phyloP scores from a whole-genome alignment of 345 rosid species.

The Arabis hirsuta region DNA sequence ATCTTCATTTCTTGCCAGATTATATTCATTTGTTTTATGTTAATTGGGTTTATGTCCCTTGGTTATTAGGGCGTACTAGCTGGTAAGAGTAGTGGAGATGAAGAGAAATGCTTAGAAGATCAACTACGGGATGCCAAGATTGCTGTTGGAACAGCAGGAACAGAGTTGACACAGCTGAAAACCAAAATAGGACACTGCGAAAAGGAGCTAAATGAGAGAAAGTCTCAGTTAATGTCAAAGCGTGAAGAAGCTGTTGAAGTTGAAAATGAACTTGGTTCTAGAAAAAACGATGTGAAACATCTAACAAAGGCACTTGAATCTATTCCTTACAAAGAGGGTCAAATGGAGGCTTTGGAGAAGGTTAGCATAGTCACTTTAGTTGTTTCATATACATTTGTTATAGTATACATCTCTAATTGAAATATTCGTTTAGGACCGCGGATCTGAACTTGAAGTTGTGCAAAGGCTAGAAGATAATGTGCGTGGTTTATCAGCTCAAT shows the following conservation, averaged over 20 bases:
- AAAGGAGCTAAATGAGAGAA: slow-evolving; percentile 86
- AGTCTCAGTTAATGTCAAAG: slow-evolving; percentile 68
- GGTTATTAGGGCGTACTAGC: slow-evolving; percentile 79
- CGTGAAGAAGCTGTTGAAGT: slow-evolving; percentile 77
- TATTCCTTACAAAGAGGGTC: slow-evolving; percentile 71
- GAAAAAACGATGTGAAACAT: slow-evolving; percentile 71
- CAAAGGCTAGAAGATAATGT: slow-evolving; percentile 83
- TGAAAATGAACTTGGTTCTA: slow-evolving; percentile 70
- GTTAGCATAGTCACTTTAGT: slow-evolving; percentile 46
- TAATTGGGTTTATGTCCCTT: slow-evolving; percentile 30
- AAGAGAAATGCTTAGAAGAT: slow-evolving; percentile 97
- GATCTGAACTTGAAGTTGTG: slow-evolving; percentile 64
- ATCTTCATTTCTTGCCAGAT: slow-evolving; percentile 7
- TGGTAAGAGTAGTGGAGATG: slow-evolving; percentile 93
- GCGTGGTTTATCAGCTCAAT: slow-evolving; percentile 68
- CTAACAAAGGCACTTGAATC: slow-evolving; percentile 61
- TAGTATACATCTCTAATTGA: slow-evolving; percentile 33
- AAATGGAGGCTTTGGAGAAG: slow-evolving; percentile 91
- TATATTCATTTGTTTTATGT: slow-evolving; percentile 24
- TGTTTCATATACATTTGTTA: slow-evolving; percentile 5
- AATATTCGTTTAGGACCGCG: slow-evolving; percentile 62
- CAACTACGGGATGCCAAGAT: slow-evolving; percentile 91
- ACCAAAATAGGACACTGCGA: slow-evolving; percentile 83
- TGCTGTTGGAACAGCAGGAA: slow-evolving; percentile 87
- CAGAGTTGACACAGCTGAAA: slow-evolving; percentile 83